Base-by-base conservation (phyloP, 768 basidiomycete species). In the Gloeostereum incarnatum region DNA sequence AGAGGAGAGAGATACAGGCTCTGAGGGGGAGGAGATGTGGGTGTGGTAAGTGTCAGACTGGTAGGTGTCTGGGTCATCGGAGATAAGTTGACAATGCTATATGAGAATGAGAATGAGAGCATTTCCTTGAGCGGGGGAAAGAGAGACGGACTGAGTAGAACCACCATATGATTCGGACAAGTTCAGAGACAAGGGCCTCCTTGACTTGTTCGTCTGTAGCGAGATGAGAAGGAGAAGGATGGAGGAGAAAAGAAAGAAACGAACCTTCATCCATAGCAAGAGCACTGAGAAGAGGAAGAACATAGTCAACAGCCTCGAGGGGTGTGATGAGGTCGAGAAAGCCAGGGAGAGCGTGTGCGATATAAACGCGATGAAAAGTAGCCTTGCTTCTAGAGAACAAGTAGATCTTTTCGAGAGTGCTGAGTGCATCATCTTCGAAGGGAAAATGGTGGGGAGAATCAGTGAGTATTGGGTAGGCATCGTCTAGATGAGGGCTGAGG, bases 161-260 rank as follows among this genome's bases (percentile, higher is more conserved):
- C 80, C 89, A 94, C 90, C 90, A 96, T 34, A 96, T 74, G 47
- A 94, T 75, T 35, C 73, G 63, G 25, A 87, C 78, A 7, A 98
- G 65, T 46, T 87, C 81, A 2, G 76, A 69, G 1, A 87, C 81
- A 17, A 96, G 75, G 5, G 88, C 86, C 56, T 93, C 91, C 55
- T 86, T 87, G 37, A 96, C 89, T 31, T 69, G 56, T 51, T 94
- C 91, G 43, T 94, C 91, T 89, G 50, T 10, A 23, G 33, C 24
- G 45, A 29, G 34, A 40, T 44, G 4, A 33, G 41, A 26, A 46
- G 31, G 36, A 34, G 26, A 33, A 31, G 19, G 26, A 31, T 18
- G 21, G 7, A 31, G 32, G 30, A 44, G 38, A 24, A 38, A 22
- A 35, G 34, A 23, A 42, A 20, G 38, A 1, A 20, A 57, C 73